Conservation (phyloP, 148 eudicot genomes). For the Spergularia marina region DNA sequence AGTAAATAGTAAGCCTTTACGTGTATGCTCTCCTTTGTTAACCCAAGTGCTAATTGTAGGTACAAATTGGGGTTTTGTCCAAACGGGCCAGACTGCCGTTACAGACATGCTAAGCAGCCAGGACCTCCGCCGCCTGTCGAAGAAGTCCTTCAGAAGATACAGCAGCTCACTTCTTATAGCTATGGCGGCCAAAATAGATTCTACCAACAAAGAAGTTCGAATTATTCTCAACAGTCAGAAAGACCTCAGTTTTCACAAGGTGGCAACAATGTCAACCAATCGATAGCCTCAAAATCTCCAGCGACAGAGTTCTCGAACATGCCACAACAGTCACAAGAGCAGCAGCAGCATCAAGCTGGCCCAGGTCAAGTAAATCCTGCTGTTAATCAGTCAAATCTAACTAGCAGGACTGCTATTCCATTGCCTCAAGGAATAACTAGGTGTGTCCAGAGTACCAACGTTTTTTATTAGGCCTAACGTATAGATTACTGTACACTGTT, state of each 20-base stretch:
- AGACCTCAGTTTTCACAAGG: conserved; percentile 57
- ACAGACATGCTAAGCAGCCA: conserved; percentile 88
- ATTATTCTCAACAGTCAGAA: conserved; percentile 60
- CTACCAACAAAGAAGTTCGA: conserved; percentile 61
- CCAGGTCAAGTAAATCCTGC: conserved; percentile 46
- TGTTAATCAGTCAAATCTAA: conserved; percentile 53
- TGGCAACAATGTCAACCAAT: conserved; percentile 47
- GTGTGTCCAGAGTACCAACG: conserved; percentile 81
- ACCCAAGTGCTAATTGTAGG: conserved; percentile 46
- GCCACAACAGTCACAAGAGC: conserved; percentile 43
- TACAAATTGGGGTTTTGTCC: conserved; percentile 98
- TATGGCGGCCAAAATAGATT: conserved; percentile 63
- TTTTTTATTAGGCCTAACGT: conserved; percentile 51
- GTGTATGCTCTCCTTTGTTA: not conserved
- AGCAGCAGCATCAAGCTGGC: conserved; percentile 48
- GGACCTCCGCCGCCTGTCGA: conserved; percentile 98
- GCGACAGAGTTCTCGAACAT: conserved; percentile 45
- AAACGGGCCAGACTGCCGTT: conserved; percentile 95
- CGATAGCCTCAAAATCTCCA: conserved; percentile 38
- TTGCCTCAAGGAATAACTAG: conserved; percentile 98
- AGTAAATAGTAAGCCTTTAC: not conserved
- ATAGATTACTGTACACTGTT: conserved; percentile 35
- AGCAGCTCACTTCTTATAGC: conserved; percentile 69
- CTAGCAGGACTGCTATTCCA: conserved; percentile 63
- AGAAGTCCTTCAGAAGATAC: conserved; percentile 92